Base-by-base conservation (phyloP, 495 filamentous ascomycete genomes). In the Choiromyces venosus region DNA sequence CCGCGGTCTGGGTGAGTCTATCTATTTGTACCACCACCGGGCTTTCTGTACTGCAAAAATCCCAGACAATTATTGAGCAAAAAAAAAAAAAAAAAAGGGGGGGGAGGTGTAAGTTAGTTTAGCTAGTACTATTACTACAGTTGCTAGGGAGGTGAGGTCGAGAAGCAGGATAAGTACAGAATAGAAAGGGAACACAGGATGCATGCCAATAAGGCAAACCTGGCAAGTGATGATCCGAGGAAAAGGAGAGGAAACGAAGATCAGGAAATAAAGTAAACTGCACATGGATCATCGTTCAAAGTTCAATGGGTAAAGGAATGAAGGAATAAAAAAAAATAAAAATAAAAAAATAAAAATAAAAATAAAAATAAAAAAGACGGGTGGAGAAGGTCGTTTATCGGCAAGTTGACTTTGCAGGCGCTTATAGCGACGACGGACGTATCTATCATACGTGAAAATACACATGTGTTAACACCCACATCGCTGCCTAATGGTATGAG, bases 401-500 rank as follows among this genome's bases (percentile, higher is more conserved):
- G 75, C 68, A 76, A 76, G 75, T 76, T 68, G 70, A 68, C 65
- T 67, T 77, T 77, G 70, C 74, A 77, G 75, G 75, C 75, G 75
- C 75, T 73, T 77, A 77, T 77, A 66, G 69, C 66, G 65, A 77
- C 52, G 40, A 73, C 65, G 72, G 56, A 67, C 75, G 70, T 77
- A 73, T 74, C 76, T 67, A 56, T 73, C 74, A 67, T 77, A 77
- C 75, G 73, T 77, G 75, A 69, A 65, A 71, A 52, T 64, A 73
- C 71, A 73, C 66, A 71, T 76, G 73, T 46, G 71, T 73, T 73
- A 77, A 77, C 52, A 61, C 25, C 52, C 52, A 29, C 25, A 33
- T 61, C 12, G 52, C 52, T 61, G 52, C 52, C 52, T 61, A 33
- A 33, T 33, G 25, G 12, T 18, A 61, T 33, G 25, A 12, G 16